A percentile compares a stretch with the other conserved stretches of the same genome.
phyloP scores from a whole-genome alignment of 2,329 filamentous ascomycete genomes.

The Aspergillus amoenus region DNA sequence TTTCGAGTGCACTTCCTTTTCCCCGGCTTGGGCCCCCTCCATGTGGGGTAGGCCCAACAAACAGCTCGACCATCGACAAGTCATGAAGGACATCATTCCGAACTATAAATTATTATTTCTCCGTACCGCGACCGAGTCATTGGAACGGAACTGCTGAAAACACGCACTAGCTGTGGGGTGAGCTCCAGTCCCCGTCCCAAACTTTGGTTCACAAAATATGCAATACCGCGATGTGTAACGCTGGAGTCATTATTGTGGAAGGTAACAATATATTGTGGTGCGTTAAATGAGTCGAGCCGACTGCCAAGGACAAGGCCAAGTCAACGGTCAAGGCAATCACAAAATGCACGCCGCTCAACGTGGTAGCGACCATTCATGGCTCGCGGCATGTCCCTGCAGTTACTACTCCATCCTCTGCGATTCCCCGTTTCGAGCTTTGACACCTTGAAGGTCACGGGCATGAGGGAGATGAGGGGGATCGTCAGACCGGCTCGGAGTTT shows the following conservation, averaged over 20 bases:
- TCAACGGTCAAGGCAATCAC: no score
- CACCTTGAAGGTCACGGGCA: not conserved
- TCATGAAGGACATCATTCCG: not conserved
- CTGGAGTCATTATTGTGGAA: no score
- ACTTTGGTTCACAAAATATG: not conserved
- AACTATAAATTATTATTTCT: not conserved
- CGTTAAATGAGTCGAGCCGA: not conserved
- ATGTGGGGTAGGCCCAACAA: not conserved
- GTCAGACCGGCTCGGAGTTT: not conserved
- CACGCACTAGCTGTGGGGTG: not conserved
- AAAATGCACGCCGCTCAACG: not conserved
- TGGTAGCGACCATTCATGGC: not conserved
- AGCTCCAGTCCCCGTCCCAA: not conserved
- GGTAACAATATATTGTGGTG: no score
- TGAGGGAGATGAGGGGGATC: conserved; percentile 2
- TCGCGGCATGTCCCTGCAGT: not conserved
- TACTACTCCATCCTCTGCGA: no score
- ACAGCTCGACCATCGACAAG: no score
- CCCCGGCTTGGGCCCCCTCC: conserved; percentile 4
- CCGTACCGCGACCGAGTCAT: not conserved
- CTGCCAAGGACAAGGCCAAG: not conserved
- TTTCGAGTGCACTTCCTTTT: conserved; percentile 5
- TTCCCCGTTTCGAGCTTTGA: not conserved
- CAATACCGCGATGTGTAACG: no score
- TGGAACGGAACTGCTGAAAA: not conserved